Conservation (phyloP, 345 rosid species). For the Rhizophora apiculata region DNA sequence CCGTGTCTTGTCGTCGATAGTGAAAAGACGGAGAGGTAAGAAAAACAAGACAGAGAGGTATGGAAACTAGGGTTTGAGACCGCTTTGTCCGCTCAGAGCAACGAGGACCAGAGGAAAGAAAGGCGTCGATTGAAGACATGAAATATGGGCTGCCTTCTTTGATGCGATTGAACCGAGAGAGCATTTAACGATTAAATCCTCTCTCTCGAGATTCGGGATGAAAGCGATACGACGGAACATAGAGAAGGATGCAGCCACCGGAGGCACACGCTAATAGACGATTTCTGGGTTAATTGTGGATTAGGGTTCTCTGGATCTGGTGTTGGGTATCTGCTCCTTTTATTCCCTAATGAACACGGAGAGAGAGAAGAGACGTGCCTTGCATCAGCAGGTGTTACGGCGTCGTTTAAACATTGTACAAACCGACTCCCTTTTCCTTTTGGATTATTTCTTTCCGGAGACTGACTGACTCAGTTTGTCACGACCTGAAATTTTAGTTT, state of each 20-base stretch:
- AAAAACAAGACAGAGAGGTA: constrained; percentile 20
- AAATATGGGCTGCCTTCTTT: constrained; percentile 28
- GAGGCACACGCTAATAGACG: no score
- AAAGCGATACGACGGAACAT: constrained; percentile 35
- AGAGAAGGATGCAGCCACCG: background rate
- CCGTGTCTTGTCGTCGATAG: constrained; percentile 3
- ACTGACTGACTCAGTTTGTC: no score
- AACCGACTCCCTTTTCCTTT: no score
- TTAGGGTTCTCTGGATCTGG: background rate
- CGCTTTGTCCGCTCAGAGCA: constrained; percentile 39
- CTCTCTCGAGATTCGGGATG: constrained; percentile 20
- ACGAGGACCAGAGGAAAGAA: constrained; percentile 29
- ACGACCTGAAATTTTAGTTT: no score
- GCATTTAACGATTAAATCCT: constrained; percentile 46
- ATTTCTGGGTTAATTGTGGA: background rate
- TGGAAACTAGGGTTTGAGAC: constrained; percentile 44
- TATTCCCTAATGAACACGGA: no score
- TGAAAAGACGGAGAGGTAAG: constrained; percentile 19
- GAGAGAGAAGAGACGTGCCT: no score
- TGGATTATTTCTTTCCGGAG: no score
- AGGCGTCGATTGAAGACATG: constrained; percentile 71
- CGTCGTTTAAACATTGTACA: no score
- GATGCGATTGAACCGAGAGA: constrained; percentile 36
- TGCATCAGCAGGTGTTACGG: no score
- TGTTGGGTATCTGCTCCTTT: background rate